Evolutionary conservation across 163 green algal genomes (phyloP), one percentile per base, ranked within the genome.

Genomic region (Chlamydomonas reinhardtii): DNA sequence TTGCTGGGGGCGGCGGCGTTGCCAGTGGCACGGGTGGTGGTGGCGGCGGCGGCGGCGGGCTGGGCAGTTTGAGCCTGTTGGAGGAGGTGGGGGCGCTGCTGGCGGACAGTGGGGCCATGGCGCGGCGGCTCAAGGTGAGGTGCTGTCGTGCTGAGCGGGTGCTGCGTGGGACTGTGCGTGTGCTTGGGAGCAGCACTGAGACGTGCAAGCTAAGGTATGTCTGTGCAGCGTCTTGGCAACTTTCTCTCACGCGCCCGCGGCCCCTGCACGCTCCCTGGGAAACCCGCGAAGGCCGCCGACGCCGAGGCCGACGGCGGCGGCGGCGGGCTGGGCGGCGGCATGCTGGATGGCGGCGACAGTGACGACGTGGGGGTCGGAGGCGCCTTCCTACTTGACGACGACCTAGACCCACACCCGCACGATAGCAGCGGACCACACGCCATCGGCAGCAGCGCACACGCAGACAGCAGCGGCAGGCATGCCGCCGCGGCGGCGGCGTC

Each of bases 61-160:
- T 72, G 56, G 65, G 52, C n/a, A 80, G 65, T 35, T 66, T 90
- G 70, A 80, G 65, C n/a, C 74, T 90, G 70, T 27, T 92, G 64
- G 84, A 75, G 48, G 89, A 90, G n/a, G 89, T 93, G 72, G 90
- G 83, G 20, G 79, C 70, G n/a, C 79, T 95, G 78, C 85, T 94
- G 66, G 75, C 87, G 0, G 88, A 95, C 59, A 80, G 70, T 56
- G 56, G 64, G 0, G 12, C 24, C 56, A 73, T 80, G 56, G 43
- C 48, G 73, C 85, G 20, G 72, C 92, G 77, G 19, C 27, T 86
- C 56, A 80, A 77, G 66, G 68, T 73, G 74, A 62, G 19, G 66
- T 2, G 71, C 27, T 25, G n/a, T n/a, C n/a, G n/a, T n/a, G n/a
- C n/a, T n/a, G 39, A 8, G 39, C 39, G 39, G 39, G 39, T 5